Evolutionary conservation across 2,329 filamentous ascomycete species (phyloP).

Genomic region (Monosporascus sp.): DNA sequence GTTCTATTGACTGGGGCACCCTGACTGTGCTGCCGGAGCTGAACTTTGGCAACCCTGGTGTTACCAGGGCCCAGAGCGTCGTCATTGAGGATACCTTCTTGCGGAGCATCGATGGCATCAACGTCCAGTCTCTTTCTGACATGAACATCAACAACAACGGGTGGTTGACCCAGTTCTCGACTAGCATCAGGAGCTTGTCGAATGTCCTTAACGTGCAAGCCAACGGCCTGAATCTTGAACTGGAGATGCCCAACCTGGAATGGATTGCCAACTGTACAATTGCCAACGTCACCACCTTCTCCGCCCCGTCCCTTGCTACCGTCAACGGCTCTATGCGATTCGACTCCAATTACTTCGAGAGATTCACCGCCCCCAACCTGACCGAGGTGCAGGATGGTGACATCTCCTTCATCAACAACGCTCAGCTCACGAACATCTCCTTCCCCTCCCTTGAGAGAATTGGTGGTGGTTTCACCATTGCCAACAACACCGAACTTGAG

Average conservation of each 20-base stretch:
- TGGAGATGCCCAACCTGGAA: constrained; percentile 73
- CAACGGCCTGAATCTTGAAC: constrained; percentile 68
- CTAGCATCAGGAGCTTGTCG: constrained; percentile 72
- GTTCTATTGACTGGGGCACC: constrained; percentile 64
- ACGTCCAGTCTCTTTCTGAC: constrained; percentile 63
- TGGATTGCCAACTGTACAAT: constrained; percentile 77
- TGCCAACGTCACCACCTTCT: constrained; percentile 70
- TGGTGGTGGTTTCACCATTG: constrained; percentile 75
- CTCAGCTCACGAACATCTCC: constrained; percentile 64
- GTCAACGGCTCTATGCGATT: constrained; percentile 80
- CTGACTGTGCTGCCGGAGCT: constrained; percentile 55
- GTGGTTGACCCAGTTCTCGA: constrained; percentile 68
- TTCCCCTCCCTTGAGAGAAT: constrained; percentile 64
- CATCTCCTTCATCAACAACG: constrained; percentile 60
- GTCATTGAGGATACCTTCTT: constrained; percentile 83
- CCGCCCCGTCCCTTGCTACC: constrained; percentile 63
- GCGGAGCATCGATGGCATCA: constrained; percentile 71
- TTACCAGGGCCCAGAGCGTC: constrained; percentile 64
- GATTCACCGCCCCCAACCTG: constrained; percentile 62
- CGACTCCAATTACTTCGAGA: constrained; percentile 68
- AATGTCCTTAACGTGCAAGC: constrained; percentile 66
- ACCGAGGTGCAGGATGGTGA: constrained; percentile 57
- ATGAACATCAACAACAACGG: constrained; percentile 90
- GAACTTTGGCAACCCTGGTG: constrained; percentile 44
- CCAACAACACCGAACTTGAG: constrained; percentile 75